A percentile compares a stretch with the other conserved stretches of the same genome.
Evolutionary conservation across 2,329 filamentous ascomycete species (phyloP).

Genomic region (Fusarium mundagurra): DNA sequence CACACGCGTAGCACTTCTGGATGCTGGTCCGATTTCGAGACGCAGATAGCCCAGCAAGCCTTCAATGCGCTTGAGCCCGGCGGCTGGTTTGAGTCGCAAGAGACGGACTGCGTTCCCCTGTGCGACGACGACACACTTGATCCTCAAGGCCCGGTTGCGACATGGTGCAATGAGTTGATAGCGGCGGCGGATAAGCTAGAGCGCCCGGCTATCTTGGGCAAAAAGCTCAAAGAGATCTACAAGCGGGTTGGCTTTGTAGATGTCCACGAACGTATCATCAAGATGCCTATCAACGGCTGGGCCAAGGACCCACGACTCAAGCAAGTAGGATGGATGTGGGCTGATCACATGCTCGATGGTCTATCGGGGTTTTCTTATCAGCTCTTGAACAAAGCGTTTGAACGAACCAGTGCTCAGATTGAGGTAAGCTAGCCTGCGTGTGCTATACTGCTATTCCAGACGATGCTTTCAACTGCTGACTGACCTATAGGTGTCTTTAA

Average conservation of each 20-base stretch:
- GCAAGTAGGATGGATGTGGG: conserved; percentile 55
- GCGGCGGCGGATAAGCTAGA: conserved; percentile 48
- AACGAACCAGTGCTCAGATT: conserved; percentile 55
- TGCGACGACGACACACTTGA: conserved; percentile 58
- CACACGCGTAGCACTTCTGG: conserved; percentile 60
- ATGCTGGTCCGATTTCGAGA: conserved; percentile 58
- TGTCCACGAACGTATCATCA: conserved; percentile 59
- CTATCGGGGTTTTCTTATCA: conserved; percentile 49
- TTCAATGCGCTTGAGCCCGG: conserved; percentile 59
- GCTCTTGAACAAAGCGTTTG: conserved; percentile 51
- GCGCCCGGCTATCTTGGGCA: conserved; percentile 50
- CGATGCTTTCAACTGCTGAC: not conserved
- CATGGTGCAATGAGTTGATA: conserved; percentile 53
- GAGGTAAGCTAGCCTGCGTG: conserved; percentile 50
- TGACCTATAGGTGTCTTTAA: conserved; percentile 53
- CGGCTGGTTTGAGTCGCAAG: conserved; percentile 64
- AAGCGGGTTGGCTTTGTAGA: conserved; percentile 63
- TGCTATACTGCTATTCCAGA: not conserved
- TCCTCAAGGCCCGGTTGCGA: conserved; percentile 48
- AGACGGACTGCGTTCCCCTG: conserved; percentile 48
- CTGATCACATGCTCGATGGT: conserved; percentile 51
- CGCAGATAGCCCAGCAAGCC: conserved; percentile 59
- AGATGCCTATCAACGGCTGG: conserved; percentile 64
- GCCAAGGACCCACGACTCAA: conserved; percentile 54
- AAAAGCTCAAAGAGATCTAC: conserved; percentile 49